Evolutionary conservation across 805 yeast genomes (phyloP).

Genomic region (Kodamaea nitidulidarum): DNA sequence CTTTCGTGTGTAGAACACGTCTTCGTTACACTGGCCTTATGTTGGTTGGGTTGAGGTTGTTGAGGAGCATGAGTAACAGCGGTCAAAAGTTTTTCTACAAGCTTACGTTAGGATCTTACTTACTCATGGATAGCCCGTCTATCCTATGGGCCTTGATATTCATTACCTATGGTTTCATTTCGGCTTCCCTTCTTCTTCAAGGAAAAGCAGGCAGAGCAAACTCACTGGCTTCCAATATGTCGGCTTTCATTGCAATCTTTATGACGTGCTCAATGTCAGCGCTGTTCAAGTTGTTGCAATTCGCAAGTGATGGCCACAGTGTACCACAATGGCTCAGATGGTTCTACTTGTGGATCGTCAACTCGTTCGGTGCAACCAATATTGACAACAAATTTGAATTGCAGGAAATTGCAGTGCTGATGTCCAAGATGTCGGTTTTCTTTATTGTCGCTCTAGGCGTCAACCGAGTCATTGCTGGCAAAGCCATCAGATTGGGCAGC

Average conservation of each 20-base stretch:
- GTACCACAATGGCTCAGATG: slow-evolving; percentile 40
- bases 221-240: slow-evolving; percentile 21
- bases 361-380: slow-evolving; percentile 20
- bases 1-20: neutral
- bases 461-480: slow-evolving; percentile 26
- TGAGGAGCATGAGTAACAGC: slow-evolving; percentile 83
- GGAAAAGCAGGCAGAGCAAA: slow-evolving; percentile 22
- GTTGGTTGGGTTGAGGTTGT: slow-evolving; percentile 47
- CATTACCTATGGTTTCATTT: slow-evolving; percentile 31
- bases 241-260: slow-evolving; percentile 45
- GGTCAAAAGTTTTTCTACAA: slow-evolving; percentile 72
- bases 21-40: neutral
- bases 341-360: slow-evolving; percentile 27
- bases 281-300: slow-evolving; percentile 53
- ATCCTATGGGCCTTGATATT: slow-evolving; percentile 48
- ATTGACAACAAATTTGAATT: slow-evolving; percentile 13
- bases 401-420: slow-evolving; percentile 21
- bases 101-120: slow-evolving; percentile 20
- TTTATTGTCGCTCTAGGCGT: slow-evolving; percentile 28
- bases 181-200: slow-evolving; percentile 19
- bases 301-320: slow-evolving; percentile 48
- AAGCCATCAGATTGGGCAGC: slow-evolving; percentile 21
- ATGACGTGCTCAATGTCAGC: slow-evolving; percentile 44
- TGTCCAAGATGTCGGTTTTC: slow-evolving; percentile 23
- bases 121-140: slow-evolving; percentile 26